Evolutionary conservation across 2,329 filamentous ascomycete species (phyloP).

Genomic region (Penicillium sp.): DNA sequence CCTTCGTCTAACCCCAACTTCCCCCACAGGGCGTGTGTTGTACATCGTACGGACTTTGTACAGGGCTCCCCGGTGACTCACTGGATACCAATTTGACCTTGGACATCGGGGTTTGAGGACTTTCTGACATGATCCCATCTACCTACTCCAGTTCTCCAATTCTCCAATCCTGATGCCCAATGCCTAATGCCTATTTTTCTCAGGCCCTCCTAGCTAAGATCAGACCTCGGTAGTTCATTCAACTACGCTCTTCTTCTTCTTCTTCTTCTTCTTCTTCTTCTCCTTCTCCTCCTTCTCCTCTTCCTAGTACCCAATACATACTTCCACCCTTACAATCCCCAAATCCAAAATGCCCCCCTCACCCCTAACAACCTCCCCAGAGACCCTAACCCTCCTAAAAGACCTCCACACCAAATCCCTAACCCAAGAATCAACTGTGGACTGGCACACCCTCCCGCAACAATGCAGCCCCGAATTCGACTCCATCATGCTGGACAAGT

Average conservation of each 20-base stretch:
- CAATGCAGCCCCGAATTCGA: constrained; percentile 30
- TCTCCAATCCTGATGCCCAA: background rate
- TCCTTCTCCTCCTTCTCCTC: too few species aligned
- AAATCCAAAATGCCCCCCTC: constrained; percentile 14
- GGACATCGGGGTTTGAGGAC: background rate
- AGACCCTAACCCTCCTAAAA: constrained; percentile 28
- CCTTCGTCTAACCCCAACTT: background rate
- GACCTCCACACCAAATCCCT: constrained; percentile 33
- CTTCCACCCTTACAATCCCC: background rate
- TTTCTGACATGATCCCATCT: background rate
- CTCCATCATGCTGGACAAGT: constrained; percentile 53
- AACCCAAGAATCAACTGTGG: constrained; percentile 30
- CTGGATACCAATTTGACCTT: background rate
- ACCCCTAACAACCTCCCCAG: constrained; percentile 10
- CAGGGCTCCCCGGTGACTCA: background rate
- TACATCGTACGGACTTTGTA: background rate
- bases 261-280: too few species aligned
- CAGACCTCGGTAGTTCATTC: background rate
- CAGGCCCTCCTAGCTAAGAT: background rate
- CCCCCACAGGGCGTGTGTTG: background rate
- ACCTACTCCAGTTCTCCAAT: background rate
- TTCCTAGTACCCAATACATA: background rate
- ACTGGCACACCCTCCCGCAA: constrained; percentile 22
- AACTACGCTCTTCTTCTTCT: too few species aligned
- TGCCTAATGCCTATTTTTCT: background rate